Evolutionary conservation across 2,329 filamentous ascomycete genomes (phyloP).

Genomic region (Aspergillus ustus): DNA sequence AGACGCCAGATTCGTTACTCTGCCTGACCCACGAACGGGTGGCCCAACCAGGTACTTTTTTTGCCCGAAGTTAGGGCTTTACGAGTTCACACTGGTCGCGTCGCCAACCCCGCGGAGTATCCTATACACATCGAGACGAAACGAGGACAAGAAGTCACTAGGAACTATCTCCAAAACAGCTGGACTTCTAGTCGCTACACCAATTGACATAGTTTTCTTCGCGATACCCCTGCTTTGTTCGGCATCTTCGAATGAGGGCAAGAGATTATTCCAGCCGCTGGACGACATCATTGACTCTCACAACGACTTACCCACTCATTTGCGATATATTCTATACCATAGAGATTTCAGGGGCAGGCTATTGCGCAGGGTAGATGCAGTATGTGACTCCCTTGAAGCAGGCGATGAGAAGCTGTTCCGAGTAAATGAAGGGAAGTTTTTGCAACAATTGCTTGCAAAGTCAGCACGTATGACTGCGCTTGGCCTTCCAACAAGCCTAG

Average conservation of each 20-base stretch:
- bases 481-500: conserved; percentile 77
- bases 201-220: conserved; percentile 83
- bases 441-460: conserved; percentile 69
- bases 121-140: conserved; percentile 50
- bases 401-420: conserved; percentile 86
- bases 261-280: conserved; percentile 50
- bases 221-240: conserved; percentile 72
- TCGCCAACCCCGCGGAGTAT: conserved; percentile 60
- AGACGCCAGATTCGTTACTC: conserved; percentile 59
- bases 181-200: conserved; percentile 81
- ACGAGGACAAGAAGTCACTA: conserved; percentile 47
- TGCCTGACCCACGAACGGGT: conserved; percentile 59
- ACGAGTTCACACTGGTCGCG: conserved; percentile 64
- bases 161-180: conserved; percentile 68
- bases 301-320: conserved; percentile 46
- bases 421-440: conserved; percentile 72
- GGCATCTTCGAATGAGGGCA: conserved; percentile 43
- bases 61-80: conserved; percentile 62
- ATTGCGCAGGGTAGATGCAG: conserved; percentile 67
- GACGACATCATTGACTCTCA: conserved; percentile 55
- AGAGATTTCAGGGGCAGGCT: conserved; percentile 53
- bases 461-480: conserved; percentile 68
- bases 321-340: conserved; percentile 47
- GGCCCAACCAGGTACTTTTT: conserved; percentile 60
- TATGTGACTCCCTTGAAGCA: conserved; percentile 83